Base-by-base conservation (phyloP, 371 early-diverging fungal genomes). In the Capillidium rhysosporum region DNA sequence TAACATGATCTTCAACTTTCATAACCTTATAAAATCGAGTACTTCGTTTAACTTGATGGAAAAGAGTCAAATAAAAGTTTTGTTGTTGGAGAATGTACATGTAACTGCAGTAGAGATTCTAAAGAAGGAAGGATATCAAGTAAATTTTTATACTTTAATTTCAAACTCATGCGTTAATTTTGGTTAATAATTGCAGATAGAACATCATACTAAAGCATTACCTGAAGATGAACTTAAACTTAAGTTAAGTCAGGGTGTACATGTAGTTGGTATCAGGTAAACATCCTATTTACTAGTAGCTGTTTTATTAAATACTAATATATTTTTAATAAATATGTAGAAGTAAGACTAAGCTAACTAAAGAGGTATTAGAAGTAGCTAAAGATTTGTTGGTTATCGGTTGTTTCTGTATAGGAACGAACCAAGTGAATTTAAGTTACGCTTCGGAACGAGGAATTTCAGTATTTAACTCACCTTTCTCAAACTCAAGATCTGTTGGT, bases 321-420 rank as follows among this genome's bases (percentile, higher is more conserved):
- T 18, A 16, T 23, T n/a, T n/a, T n/a, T n/a, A 14, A 49, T 2
- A n/a, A 14, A n/a, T 28, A 18, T 26, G 57, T 63, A 70, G 82
- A 52, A 76, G 77, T 63, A 97, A 97, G 76, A 94, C 98, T 28
- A 81, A 84, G 65, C 73, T 97, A 16, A 92, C 91, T 40, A 81
- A 79, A 49, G 75, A 79, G 55, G 80, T 94, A 21, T 67, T 97
- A 24, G 69, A 76, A 25, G 77, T 80, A 44, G 98, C 95, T 46
- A 81, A 83, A 65, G 89, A 91, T 54, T 69, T 97, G 25, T 63
- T 85, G 2, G 89, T 77, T 16, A 84, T 97, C 63, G 98, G 97
- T 23, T 97, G 97, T 64, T 97, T 97, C 79, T 97, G 97, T 69
- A 94, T 95, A 61, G 94, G 94, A 44, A 93, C 94, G 30, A 94